Evolutionary conservation across 106 monocot species (phyloP), one percentile per base, ranked within the genome.

Genomic region (Acorus gramineus): DNA sequence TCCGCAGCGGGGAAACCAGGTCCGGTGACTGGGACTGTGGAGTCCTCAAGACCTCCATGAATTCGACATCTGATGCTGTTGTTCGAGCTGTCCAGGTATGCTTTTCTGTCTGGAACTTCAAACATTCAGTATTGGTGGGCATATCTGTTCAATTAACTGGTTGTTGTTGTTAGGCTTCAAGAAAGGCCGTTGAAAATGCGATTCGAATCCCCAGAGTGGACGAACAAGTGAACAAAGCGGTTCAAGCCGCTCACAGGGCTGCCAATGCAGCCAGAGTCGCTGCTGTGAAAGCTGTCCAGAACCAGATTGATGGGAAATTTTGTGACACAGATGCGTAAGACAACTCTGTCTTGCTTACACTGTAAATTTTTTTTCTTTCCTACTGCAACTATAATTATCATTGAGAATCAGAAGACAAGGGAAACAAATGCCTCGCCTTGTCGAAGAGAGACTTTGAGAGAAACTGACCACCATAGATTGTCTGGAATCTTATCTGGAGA

Each of bases 21-120:
- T 70, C 89, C 3, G 89, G 89, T 53, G 73, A 84, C 69, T 89
- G 89, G 89, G 75, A 82, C 60, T 79, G 74, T 60, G 89, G 89
- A 46, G 48, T 84, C 11, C 77, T 89, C n/a, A 63, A 73, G 47
- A 79, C 52, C 66, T 70, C 42, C 63, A 66, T 51, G 28, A 28
- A 28, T 28, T 28, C 28, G 28, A 1, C 28, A 28, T 28, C 28
- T 28, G 28, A 28, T 28, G 28, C 28, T 28, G 28, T 28, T 28
- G 28, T 28, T 28, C 73, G 64, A 5, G 69, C 77, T 42, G 59
- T 70, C 43, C 68, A 69, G 64, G 79, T 77, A 65, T 3, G 28
- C 10, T 2, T 54, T 50, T 14, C 3, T 10, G 2, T n/a, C 7
- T 49, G 3, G 8, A 44, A 8, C 43, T 67, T 61, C 8, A 52